Evolutionary conservation across 192 early-diverging fungal genomes (phyloP), one percentile per base, ranked within the genome.

Genomic region (Backusella morwellensis): DNA sequence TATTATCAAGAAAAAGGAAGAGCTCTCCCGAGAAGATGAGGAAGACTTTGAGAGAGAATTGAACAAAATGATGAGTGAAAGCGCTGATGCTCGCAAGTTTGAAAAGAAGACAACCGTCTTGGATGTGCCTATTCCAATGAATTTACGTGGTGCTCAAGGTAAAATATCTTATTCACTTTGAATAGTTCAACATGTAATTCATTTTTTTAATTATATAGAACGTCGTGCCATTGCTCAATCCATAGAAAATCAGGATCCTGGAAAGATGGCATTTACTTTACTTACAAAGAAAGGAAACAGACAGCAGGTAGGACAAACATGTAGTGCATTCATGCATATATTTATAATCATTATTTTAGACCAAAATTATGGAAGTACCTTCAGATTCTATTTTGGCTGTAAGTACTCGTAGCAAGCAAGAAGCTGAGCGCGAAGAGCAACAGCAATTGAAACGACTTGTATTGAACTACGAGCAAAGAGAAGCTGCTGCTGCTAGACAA

Each of bases 31-130:
- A 66, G 91, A 93, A 73, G 90, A 94, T 15, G 97, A 96, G 66
- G 93, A 95, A 26, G 88, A 92, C 42, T 95, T 98, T 88, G 96
- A 98, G 68, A 84, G 88, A 68, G 96, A 98, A 78, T 95, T 96
- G 70, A 93, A 90, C 77, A 90, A 90, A 78, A 93, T 98, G 84
- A 93, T 98, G 90, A 89, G 89, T n/a, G 97, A 98, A 70, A 95
- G 93, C 56, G 77, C 94, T 54, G 97, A 97, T 42, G 85, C 91
- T 12, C 92, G 95, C 35, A 93, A 94, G 81, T 86, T 85, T 81
- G 94, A 94, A 70, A 83, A 91, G n/a, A 95, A 94, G 70, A 75
- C 88, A 6, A 77, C 89, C 1, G 91, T 90, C 68, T 91, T 99
- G 52, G 97, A 99, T 82, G 93, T 95, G 21, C 89, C 96, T 11